Evolutionary conservation across 2,329 filamentous ascomycete species (phyloP), one percentile per base, ranked within the genome.

Genomic region (Epichloe festucae): DNA sequence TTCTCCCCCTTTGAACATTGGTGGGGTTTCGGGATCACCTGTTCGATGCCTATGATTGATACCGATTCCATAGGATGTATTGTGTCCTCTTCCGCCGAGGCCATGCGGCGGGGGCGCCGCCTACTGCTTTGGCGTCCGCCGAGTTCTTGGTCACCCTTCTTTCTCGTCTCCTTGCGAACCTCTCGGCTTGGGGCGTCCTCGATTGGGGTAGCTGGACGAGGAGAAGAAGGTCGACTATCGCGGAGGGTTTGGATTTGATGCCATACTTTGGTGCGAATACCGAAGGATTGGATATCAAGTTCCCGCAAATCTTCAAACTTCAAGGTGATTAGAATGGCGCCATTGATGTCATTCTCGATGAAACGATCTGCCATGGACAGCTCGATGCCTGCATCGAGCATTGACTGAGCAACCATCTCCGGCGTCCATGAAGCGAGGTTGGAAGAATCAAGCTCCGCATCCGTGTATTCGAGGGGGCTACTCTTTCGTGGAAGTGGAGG

Each of bases 41-140:
- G 88, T 69, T 95, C 89, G 56, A 95, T 95, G 31, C 86, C 89
- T 36, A 95, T 89, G 59, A 95, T 95, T 0, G 89, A 95, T 4
- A 93, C 84, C 1, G 88, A 91, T 65, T 95, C 87, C 53, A 83
- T 78, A 2, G 88, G 88, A 1, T 84, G 84, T 63, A 93, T 84
- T 46, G 79, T 70, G 59, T 90, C 85, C 56, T 82, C 79, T 49
- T 71, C 79, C 47, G 70, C 65, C 12, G 71, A 66, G 7, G 64
- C 60, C 52, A 67, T 69, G 56, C 66, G 67, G 53, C 65, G 67
- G 41, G 65, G 63, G 45, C 66, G 66, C 43, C 66, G 63, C 56
- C 63, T 70, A 63, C 67, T 70, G 53, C 70, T 68, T 59, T 68
- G 72, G 8, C 67, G 65, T 23, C 67, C 64, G 55, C 61, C 64